Evolutionary conservation across 2,329 filamentous ascomycete species (phyloP).

Genomic region (Rosellinia necatrix): DNA sequence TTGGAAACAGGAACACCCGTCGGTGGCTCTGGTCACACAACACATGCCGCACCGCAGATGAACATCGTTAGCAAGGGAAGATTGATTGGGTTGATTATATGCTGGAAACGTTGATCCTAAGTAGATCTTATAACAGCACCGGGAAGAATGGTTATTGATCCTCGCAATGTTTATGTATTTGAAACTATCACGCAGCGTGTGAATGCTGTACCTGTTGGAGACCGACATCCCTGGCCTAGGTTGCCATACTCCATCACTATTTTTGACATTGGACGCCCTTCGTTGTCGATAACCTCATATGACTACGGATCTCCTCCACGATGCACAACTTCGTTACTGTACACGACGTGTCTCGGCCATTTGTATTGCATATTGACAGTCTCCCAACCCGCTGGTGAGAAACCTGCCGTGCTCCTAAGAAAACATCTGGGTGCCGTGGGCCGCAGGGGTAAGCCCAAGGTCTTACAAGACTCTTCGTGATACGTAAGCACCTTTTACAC

Average conservation of each 20-base stretch:
- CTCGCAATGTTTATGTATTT: background rate
- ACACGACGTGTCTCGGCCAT: background rate
- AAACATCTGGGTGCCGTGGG: background rate
- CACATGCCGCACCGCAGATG: slow-evolving; percentile 6
- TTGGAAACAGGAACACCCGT: background rate
- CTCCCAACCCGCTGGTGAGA: background rate
- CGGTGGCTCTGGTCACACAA: slow-evolving; percentile 11
- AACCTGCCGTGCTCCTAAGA: background rate
- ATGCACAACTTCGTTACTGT: background rate
- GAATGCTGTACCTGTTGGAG: no score
- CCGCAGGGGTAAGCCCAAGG: background rate
- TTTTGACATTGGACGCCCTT: background rate
- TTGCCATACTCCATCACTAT: background rate
- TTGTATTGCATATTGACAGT: background rate
- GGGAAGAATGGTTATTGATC: background rate
- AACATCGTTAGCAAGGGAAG: slow-evolving; percentile 2
- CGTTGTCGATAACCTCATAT: background rate
- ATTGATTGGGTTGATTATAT: background rate
- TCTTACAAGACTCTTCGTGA: background rate
- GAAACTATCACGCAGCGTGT: background rate
- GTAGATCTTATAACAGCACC: slow-evolving; percentile 4
- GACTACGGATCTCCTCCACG: background rate
- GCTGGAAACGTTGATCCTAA: background rate
- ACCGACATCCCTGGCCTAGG: no score
- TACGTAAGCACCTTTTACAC: background rate